Base-by-base conservation (phyloP, 75 land plant species). In the Azolla pinnata region DNA sequence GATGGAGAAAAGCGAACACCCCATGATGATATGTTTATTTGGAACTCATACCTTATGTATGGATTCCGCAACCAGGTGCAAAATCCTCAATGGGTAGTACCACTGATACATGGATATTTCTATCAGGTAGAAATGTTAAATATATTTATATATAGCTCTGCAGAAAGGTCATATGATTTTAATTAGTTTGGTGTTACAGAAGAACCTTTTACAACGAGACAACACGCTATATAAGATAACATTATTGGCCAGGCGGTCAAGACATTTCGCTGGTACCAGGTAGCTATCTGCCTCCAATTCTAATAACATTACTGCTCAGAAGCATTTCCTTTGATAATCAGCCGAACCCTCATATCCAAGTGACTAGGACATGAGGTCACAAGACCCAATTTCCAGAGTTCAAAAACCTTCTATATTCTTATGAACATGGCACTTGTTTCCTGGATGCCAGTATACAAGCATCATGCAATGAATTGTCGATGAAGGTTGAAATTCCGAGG, bases 241-340 rank as follows among this genome's bases (percentile, higher is more conserved):
- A 14, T 70, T 87, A n/a, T 83, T 87, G 62, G 87, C 91, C 9
- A 71, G 91, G 71, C 75, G 91, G 18, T 87, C 91, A 29, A 82
- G 91, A 53, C 84, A 87, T 66, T 87, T 63, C 75, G 91, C 91
- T 58, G 91, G 91, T 24, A 87, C 91, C 44, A 83, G 91, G 91
- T 87, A 34, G n/a, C n/a, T n/a, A n/a, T n/a, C n/a, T n/a, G n/a
- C n/a, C n/a, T n/a, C n/a, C n/a, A n/a, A n/a, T n/a, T n/a, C n/a
- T n/a, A n/a, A n/a, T n/a, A n/a, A n/a, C n/a, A n/a, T n/a, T n/a
- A n/a, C n/a, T n/a, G n/a, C n/a, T n/a, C n/a, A n/a, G n/a, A n/a
- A n/a, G n/a, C n/a, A n/a, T n/a, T n/a, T n/a, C n/a, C n/a, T n/a
- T n/a, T n/a, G n/a, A n/a, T n/a, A n/a, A n/a, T n/a, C n/a, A n/a